Percentiles rank a stretch among this genome's conserved stretches.
phyloP scores from a whole-genome alignment of 2,329 filamentous ascomycete genomes.

The Paecilomyces niveus region DNA sequence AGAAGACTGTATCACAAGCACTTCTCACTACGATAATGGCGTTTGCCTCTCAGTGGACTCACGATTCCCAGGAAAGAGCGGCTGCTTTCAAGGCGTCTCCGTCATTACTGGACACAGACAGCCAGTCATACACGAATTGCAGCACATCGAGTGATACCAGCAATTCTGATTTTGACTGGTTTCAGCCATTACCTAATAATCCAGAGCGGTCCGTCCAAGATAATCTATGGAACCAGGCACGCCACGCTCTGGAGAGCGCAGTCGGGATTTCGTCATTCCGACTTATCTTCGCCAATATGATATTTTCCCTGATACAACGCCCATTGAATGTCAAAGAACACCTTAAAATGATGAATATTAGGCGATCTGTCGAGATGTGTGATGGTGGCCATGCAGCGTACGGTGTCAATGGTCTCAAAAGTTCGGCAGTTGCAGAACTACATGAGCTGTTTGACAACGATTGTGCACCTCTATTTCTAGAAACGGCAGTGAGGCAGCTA shows the following conservation, averaged over 20 bases:
- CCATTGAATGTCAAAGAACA: constrained; percentile 19
- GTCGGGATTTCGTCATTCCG: constrained; percentile 39
- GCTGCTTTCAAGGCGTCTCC: not conserved
- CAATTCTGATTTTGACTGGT: not conserved
- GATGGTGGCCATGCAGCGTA: not conserved
- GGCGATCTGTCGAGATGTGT: not conserved
- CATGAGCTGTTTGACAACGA: constrained; percentile 16
- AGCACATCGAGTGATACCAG: constrained; percentile 8
- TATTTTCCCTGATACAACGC: constrained; percentile 39
- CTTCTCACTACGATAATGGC: constrained; percentile 38
- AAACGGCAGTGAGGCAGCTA: constrained; percentile 34
- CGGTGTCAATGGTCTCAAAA: not conserved
- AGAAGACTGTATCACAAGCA: constrained; percentile 31
- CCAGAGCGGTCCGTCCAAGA: constrained; percentile 33
- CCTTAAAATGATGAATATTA: not conserved
- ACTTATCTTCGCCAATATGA: constrained; percentile 38
- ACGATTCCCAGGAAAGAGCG: not conserved
- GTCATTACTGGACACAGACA: not conserved
- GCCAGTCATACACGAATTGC: not conserved
- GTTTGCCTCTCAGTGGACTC: constrained; percentile 38
- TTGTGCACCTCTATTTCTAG: constrained; percentile 29
- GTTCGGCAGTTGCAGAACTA: constrained; percentile 5
- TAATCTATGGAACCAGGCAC: constrained; percentile 37
- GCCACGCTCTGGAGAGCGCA: constrained; percentile 30
- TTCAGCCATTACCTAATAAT: constrained; percentile 7